Evolutionary conservation across 2,329 filamentous ascomycete genomes (phyloP).

Genomic region (Colletotrichum viniferum): DNA sequence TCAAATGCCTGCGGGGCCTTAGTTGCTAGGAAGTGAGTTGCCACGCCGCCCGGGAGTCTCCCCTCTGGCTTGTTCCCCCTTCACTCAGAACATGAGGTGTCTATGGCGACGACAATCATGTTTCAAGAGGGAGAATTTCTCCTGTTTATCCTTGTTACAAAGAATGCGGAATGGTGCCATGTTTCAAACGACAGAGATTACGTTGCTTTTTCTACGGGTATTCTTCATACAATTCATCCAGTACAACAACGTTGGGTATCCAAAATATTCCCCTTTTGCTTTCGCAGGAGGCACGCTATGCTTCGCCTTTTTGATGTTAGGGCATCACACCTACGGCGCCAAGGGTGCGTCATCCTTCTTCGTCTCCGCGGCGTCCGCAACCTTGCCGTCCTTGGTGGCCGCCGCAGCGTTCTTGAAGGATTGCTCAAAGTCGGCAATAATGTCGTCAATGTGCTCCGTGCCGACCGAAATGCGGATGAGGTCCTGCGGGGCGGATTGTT

Average conservation of each 20-base stretch:
- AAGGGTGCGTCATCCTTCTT: slow-evolving; percentile 43
- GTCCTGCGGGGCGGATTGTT: slow-evolving; percentile 56
- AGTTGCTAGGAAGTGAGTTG: slow-evolving; percentile 1
- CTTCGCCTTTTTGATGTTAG: not conserved
- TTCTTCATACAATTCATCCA: slow-evolving; percentile 4
- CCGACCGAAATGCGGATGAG: slow-evolving; percentile 95
- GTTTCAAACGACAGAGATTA: not conserved
- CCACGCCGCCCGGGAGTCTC: not conserved
- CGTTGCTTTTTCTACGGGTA: slow-evolving; percentile 17
- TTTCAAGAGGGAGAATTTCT: not conserved
- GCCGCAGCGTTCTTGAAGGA: slow-evolving; percentile 71
- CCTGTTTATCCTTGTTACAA: not conserved
- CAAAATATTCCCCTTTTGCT: not conserved
- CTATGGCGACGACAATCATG: not conserved
- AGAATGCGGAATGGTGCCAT: not conserved
- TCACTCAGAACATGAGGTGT: not conserved
- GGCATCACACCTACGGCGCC: slow-evolving; percentile 26
- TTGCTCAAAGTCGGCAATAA: slow-evolving; percentile 94
- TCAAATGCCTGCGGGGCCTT: not conserved
- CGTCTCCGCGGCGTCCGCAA: slow-evolving; percentile 21
- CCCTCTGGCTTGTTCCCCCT: not conserved
- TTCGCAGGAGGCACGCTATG: not conserved
- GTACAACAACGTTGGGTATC: not conserved
- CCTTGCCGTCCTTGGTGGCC: slow-evolving; percentile 39
- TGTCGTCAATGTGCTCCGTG: slow-evolving; percentile 96